Percentiles rank a stretch among this genome's conserved stretches.
Conservation (phyloP, 805 yeast species). For the Candida takata region DNA sequence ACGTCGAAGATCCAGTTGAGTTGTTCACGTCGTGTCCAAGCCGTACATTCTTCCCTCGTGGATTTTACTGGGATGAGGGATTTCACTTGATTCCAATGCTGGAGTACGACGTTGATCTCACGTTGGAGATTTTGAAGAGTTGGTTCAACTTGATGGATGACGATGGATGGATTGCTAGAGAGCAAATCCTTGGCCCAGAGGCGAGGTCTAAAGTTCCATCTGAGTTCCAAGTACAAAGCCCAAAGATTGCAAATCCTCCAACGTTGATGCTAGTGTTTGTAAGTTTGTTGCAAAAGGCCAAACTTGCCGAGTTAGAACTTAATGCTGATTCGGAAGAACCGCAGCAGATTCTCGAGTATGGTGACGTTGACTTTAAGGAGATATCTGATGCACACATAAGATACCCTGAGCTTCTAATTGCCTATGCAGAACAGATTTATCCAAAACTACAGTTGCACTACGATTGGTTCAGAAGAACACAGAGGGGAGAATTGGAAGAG, state of each 20-base stretch:
- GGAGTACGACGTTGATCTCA: conserved; percentile 78
- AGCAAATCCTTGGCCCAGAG: conserved; percentile 88
- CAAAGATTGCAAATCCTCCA: conserved; percentile 92
- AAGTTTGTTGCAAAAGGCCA: conserved; percentile 44
- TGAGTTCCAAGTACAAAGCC: conserved; percentile 80
- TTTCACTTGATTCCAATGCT: conserved; percentile 81
- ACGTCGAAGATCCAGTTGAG: conserved; percentile 69
- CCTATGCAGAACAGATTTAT: conserved; percentile 59
- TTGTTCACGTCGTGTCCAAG: conserved; percentile 85
- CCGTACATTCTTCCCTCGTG: conserved; percentile 91
- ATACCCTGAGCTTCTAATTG: conserved; percentile 51
- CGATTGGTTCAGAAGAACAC: conserved; percentile 79
- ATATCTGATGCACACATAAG: conserved; percentile 47
- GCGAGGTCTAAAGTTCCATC: conserved; percentile 82
- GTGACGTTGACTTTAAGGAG: conserved; percentile 23
- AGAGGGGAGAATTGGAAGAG: conserved; percentile 64
- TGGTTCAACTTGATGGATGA: conserved; percentile 87
- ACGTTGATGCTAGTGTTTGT: conserved; percentile 73
- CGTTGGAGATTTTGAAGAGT: conserved; percentile 69
- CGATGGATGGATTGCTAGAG: conserved; percentile 96
- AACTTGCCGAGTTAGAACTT: conserved; percentile 14
- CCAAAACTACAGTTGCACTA: conserved; percentile 73
- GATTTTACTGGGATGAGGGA: conserved; percentile 98
- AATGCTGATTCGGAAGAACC: conserved; percentile 27
- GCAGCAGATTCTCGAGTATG: conserved; percentile 16